Evolutionary conservation across 495 filamentous ascomycete genomes (phyloP).

Genomic region (Penicillium soppii): DNA sequence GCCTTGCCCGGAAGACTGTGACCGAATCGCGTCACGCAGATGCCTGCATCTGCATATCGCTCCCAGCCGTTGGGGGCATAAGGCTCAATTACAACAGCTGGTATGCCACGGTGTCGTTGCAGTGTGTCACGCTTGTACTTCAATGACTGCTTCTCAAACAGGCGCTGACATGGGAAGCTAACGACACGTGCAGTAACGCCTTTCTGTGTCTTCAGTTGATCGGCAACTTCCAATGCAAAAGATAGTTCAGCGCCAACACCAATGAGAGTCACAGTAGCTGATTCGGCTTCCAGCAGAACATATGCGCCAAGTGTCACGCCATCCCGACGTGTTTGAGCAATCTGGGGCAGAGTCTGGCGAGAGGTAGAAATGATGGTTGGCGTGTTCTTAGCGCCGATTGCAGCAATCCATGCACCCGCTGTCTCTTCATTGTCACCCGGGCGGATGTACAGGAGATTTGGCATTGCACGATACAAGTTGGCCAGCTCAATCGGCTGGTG

Average conservation of each 20-base stretch:
- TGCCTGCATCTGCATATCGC: conserved; percentile 55
- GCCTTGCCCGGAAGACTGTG: conserved; percentile 50
- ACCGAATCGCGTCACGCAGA: conserved; percentile 48
- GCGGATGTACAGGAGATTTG: conserved; percentile 58
- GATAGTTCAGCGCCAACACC: conserved; percentile 49
- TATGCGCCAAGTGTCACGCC: conserved; percentile 46
- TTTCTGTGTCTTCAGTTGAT: conserved; percentile 28
- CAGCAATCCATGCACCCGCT: conserved; percentile 53
- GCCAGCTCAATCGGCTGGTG: conserved; percentile 61
- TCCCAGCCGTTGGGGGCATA: conserved; percentile 59
- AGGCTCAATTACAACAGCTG: conserved; percentile 54
- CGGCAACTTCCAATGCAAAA: conserved; percentile 43
- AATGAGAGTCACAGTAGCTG: conserved; percentile 47
- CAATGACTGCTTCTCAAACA: conserved; percentile 51
- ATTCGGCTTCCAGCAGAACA: conserved; percentile 42
- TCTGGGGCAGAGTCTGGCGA: conserved; percentile 46
- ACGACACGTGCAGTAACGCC: conserved; percentile 48
- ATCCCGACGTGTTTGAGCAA: conserved; percentile 38
- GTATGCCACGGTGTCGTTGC: conserved; percentile 34
- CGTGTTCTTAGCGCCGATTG: conserved; percentile 43
- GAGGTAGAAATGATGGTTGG: conserved; percentile 50
- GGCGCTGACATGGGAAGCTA: conserved; percentile 53
- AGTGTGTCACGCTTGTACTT: conserved; percentile 48
- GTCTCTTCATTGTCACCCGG: conserved; percentile 57
- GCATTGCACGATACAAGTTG: conserved; percentile 59